Evolutionary conservation across 2,329 filamentous ascomycete genomes (phyloP), one percentile per base, ranked within the genome.

Genomic region (Penicillium sp.): DNA sequence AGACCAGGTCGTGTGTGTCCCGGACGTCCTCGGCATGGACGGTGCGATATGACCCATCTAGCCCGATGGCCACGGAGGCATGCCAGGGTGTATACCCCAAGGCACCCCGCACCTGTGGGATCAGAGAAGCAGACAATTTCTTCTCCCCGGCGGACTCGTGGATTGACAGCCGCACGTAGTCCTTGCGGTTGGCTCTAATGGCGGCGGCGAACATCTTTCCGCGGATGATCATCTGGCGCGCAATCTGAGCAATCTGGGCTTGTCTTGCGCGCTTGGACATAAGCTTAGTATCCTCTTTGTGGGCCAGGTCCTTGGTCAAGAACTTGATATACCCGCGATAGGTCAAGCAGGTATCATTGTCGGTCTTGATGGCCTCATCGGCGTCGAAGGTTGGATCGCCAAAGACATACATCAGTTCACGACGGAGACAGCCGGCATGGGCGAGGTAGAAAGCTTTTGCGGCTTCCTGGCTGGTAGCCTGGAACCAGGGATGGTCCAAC

Each of bases 1-100:
- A 63, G 1, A 79, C 57, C 0, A 79, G 57, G 29, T 77, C 74
- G 20, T 74, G 67, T 0, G 4, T 70, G 4, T 51, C 47, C 10
- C 56, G 54, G 1, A 60, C 57, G 9, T 59, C 48, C 13, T 58
- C 55, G 1, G 51, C 51, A 23, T 59, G 56, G 3, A 52, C 51
- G 0, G 56, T 55, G 3, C 51, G 49, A 39, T 51, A 60, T 18
- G 50, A 48, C 14, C 58, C 57, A 19, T 57, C 46, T 4, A 50
- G 28, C 3, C 46, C 62, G 11, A 65, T 60, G 1, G 61, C 63
- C 7, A 65, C 53, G 17, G 49, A 57, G 3, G 57, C 56, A 45
- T 67, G 63, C 64, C 64, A 67, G 2, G 64, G 64, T 0, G 56
- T 58, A 15, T 43, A 49, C 0, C 62, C 60, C 42, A 60, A 33